Evolutionary conservation across 2,329 filamentous ascomycete genomes (phyloP), one percentile per base, ranked within the genome.

Genomic region (Fusarium nodosum): DNA sequence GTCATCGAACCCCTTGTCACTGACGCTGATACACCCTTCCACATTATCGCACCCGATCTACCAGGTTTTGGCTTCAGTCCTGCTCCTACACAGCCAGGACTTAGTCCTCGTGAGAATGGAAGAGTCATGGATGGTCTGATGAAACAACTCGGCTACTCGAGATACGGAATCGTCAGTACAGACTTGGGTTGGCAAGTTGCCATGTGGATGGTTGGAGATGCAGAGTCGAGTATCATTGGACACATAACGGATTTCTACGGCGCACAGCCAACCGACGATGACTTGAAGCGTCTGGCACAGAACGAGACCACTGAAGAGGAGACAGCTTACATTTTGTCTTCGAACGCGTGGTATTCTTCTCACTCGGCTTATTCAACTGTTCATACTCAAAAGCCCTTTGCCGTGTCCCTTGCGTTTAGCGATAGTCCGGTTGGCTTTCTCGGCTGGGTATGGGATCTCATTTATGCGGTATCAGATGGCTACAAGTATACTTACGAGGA

Each of bases 11-110:
- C 42, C 22, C 44, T 56, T 12, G 31, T 50, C 15, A 38, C 28
- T 11, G 28, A 48, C 24, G 42, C n/a, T 2, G 22, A 56, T 12
- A 56, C 31, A 13, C 53, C 53, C 5, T 86, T 84, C 72, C 81
- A 85, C 66, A 76, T 85, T 34, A 79, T 86, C 5, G 81, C 80
- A 0, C 84, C 84, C 6, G 81, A 79, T 7, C 68, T 81, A 3
- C 82, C 82, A 1, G 82, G 82, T 22, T 85, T 78, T 61, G 83
- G 79, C 13, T 85, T 84, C 68, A 83, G 80, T 1, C 74, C 77
- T 4, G 58, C 69, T 5, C 60, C 70, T 4, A 44, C 10, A 2
- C 31, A 59, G 11, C 41, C 72, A 0, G 80, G 80, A 0, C 77
- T 83, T 30, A 75, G 70, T 4, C 67, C 73, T 3, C 51, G 55